phyloP scores from a whole-genome alignment of 805 yeast genomes.

The Lachancea kluyveri region DNA sequence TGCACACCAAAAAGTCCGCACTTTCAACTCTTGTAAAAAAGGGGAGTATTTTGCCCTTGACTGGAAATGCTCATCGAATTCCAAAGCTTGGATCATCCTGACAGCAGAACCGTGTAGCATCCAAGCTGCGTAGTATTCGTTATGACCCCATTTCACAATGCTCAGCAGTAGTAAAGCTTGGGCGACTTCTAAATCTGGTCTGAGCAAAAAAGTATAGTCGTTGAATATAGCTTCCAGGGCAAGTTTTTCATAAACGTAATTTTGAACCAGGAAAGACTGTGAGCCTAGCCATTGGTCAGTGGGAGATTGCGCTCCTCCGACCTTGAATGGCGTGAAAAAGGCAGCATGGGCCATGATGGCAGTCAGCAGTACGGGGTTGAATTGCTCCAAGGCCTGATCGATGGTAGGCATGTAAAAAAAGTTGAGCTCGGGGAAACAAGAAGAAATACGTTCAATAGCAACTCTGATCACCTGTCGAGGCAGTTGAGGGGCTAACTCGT shows the following conservation, averaged over 20 bases:
- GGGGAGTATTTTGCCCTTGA: slow-evolving; percentile 2
- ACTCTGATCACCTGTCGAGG: slow-evolving; percentile 2
- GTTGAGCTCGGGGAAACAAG: slow-evolving; percentile 8
- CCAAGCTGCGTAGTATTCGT: slow-evolving; percentile 10
- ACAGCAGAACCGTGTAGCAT: slow-evolving; percentile 10
- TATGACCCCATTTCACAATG: slow-evolving; percentile 9
- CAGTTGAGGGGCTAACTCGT: slow-evolving; percentile 3
- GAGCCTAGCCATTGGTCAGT: slow-evolving; percentile 9
- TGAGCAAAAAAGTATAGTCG: slow-evolving; percentile 2
- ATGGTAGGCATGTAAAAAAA: slow-evolving; percentile 8
- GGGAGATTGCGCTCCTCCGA: not conserved
- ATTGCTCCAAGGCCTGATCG: slow-evolving; percentile 2
- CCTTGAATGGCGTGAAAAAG: slow-evolving; percentile 6
- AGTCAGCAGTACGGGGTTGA: slow-evolving; percentile 8
- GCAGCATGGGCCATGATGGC: slow-evolving; percentile 6
- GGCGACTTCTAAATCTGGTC: slow-evolving; percentile 8
- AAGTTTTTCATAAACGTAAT: slow-evolving; percentile 8
- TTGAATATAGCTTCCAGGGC: slow-evolving; percentile 8
- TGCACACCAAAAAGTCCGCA: slow-evolving; percentile 9
- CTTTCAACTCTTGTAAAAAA: slow-evolving; percentile 4
- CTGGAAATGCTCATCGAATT: slow-evolving; percentile 7
- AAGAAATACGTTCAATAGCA: slow-evolving; percentile 4
- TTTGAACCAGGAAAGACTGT: slow-evolving; percentile 5
- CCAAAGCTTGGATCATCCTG: slow-evolving; percentile 9
- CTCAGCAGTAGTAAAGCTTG: slow-evolving; percentile 6